Evolutionary conservation across 345 rosid genomes (phyloP), one percentile per base, ranked within the genome.

Genomic region (Passiflora organensis): DNA sequence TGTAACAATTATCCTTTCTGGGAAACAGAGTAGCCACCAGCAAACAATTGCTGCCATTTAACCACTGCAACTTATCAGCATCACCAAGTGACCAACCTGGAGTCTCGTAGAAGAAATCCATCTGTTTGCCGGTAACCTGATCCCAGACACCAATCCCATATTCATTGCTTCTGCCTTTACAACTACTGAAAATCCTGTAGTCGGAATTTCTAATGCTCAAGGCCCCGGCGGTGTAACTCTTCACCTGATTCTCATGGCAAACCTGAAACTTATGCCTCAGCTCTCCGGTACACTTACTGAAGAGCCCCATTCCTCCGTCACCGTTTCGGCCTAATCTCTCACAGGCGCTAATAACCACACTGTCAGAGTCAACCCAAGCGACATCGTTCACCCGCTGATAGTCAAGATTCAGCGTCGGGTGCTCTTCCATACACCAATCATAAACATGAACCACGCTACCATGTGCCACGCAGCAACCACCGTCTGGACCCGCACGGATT

Each of bases 121-220:
- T 74, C 60, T 89, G 97, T 58, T 86, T 80, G 8, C 95, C 96
- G 0, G 91, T 77, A 14, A 81, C 64, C 52, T 83, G 99, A 64
- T 93, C 99, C 97, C 99, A 93, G 63, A 93, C 96, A 12, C 99
- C 99, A 64, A 93, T 66, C 13, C 99, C 99, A 18, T 89, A 84
- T 76, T 93, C 99, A 52, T 89, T 86, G 55, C 96, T 83, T 67
- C 99, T 69, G 44, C 99, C 95, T 70, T 80, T 89, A 16, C 99
- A 93, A 32, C 96, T 86, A 4, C 91, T 72, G 18, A 82, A 93
- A 25, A 93, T 82, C 65, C 76, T 80, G 21, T 69, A 64, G 71
- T 84, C 95, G 11, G 75, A 68, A 41, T 41, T 41, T 8, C 64
- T 71, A 25, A 85, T 86, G 53, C 84, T 73, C 78, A 93, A 62